A percentile compares a stretch with the other conserved stretches of the same genome.
phyloP scores from a whole-genome alignment of 148 eudicot genomes.

The Rheum nobile region DNA sequence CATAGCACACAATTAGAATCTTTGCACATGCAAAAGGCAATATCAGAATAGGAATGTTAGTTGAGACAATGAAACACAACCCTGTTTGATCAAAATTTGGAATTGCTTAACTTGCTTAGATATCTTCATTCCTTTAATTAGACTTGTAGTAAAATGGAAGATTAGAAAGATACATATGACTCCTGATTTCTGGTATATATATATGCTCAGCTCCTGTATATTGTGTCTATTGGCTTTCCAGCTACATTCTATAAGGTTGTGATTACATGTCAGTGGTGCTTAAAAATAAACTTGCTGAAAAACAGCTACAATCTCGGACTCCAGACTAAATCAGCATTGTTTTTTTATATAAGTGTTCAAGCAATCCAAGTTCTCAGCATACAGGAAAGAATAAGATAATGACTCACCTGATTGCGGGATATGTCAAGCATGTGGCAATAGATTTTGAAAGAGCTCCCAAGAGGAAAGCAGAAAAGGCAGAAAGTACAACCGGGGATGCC shows the following conservation, averaged over 20 bases:
- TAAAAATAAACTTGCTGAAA: neutral
- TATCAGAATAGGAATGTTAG: neutral
- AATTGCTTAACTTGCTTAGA: no score
- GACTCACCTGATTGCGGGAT: conserved; percentile 80
- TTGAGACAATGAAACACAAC: no score
- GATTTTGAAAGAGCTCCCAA: conserved; percentile 90
- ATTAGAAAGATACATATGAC: neutral
- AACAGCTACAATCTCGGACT: neutral
- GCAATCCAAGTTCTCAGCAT: neutral
- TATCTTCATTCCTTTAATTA: no score
- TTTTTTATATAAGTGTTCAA: neutral
- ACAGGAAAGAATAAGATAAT: neutral
- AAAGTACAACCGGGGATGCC: conserved; percentile 54
- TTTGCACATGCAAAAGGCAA: neutral
- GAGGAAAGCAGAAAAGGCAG: conserved; percentile 76
- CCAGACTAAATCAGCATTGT: neutral
- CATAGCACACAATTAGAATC: neutral
- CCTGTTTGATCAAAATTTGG: no score
- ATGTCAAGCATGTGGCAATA: conserved; percentile 79
- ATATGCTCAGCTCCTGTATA: neutral
- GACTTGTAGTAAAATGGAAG: no score
- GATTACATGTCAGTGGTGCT: neutral
- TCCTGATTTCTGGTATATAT: neutral
- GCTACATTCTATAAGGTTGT: neutral
- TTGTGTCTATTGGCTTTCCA: neutral